Evolutionary conservation across 78 protist genomes (phyloP).

Genomic region (Planoprotostelium fungivorum): DNA sequence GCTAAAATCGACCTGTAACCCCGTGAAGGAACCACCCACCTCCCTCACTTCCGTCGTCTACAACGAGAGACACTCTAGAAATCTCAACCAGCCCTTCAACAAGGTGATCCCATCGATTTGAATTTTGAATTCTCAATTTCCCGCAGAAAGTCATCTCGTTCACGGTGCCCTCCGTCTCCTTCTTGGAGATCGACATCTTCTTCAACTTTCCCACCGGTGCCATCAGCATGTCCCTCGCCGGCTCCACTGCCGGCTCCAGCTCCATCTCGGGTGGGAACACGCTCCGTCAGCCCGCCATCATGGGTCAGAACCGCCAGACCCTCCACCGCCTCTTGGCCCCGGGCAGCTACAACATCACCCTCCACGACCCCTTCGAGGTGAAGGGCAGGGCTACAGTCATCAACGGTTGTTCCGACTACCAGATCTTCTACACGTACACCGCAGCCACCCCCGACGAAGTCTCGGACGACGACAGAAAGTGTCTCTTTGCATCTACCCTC

Average conservation of each 20-base stretch:
- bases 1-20: neutral
- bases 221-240: neutral
- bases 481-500: neutral
- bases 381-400: neutral
- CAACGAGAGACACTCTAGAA: too few relatives aligned
- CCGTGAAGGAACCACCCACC: too few relatives aligned
- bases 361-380: neutral
- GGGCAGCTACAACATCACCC: neutral
- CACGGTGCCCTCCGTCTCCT: neutral
- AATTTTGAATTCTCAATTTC: too few relatives aligned
- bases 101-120: too few relatives aligned
- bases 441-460: neutral
- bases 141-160: neutral
- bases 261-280: neutral
- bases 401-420: neutral
- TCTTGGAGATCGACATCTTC: neutral
- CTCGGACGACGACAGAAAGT: neutral
- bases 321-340: neutral
- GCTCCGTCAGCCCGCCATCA: neutral
- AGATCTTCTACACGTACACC: neutral
- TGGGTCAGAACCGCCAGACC: neutral
- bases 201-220: neutral
- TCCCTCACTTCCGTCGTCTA: too few relatives aligned
- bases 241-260: too few relatives aligned
- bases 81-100: too few relatives aligned